phyloP scores from a whole-genome alignment of 164 flowering plant species.

The Piper betle region DNA sequence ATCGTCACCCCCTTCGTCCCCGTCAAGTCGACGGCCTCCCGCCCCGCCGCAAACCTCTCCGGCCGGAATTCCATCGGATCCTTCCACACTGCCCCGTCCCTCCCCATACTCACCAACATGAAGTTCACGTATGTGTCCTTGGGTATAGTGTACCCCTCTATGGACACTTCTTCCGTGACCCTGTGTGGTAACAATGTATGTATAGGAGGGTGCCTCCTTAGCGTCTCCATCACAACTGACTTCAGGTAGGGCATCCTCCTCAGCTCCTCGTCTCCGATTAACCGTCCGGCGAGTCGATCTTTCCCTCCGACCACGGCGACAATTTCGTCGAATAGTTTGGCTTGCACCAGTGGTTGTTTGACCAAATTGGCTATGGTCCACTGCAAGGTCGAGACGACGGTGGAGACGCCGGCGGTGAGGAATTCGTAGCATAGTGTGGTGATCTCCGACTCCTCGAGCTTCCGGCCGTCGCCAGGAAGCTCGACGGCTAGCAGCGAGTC shows the following conservation, averaged over 20 bases:
- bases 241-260: conserved; percentile 9
- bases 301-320: neutral
- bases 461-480: conserved; percentile 31
- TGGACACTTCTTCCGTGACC: conserved; percentile 12
- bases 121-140: conserved; percentile 8
- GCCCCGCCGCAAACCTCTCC: no score
- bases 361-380: conserved; percentile 28
- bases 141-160: conserved; percentile 9
- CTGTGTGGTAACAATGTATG: conserved; percentile 15
- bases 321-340: conserved; percentile 3
- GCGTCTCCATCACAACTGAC: conserved; percentile 7
- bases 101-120: conserved; percentile 12
- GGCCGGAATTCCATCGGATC: conserved; percentile 1
- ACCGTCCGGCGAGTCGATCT: neutral
- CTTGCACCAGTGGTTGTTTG: conserved; percentile 7
- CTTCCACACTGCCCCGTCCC: conserved; percentile 8
- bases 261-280: conserved; percentile 12
- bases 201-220: conserved; percentile 9
- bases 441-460: conserved; percentile 18
- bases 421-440: conserved; percentile 22
- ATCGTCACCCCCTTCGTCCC: no score
- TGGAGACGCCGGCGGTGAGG: conserved; percentile 20
- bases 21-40: no score
- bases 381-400: conserved; percentile 19
- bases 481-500: conserved; percentile 14